These are phyloP conservation scores for Strobilomyces echinocephalus DNA, from an alignment of 768 basidiomycete genomes.

Conservation along the genomic window DNA sequence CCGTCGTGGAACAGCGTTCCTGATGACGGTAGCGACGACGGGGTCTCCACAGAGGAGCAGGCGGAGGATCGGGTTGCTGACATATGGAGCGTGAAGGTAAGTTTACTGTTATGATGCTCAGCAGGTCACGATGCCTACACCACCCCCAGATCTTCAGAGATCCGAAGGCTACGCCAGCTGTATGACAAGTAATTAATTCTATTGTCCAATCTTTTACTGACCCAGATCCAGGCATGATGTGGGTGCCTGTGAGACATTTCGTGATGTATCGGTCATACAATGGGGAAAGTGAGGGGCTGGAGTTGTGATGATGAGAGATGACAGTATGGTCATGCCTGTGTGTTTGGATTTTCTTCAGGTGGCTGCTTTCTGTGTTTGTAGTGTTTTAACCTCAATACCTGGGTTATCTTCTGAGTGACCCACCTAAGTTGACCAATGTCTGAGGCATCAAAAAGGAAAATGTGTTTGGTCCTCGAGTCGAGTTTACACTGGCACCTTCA, in stretches of 20 bases:
- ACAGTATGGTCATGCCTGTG: too few relatives aligned
- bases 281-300: not conserved
- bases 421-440: too few relatives aligned
- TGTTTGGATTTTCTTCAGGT: too few relatives aligned
- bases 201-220: constrained; percentile 5
- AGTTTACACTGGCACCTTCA: too few relatives aligned
- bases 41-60: constrained; percentile 32
- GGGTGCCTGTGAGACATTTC: constrained; percentile 9
- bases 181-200: constrained; percentile 25
- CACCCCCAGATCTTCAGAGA: constrained; percentile 41
- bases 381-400: too few relatives aligned
- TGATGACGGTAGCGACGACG: constrained; percentile 33
- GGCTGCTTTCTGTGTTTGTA: too few relatives aligned
- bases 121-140: not conserved
- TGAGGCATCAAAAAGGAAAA: too few relatives aligned
- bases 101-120: constrained; percentile 8
- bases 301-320: too few relatives aligned
- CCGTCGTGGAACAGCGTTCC: constrained; percentile 34
- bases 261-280: constrained; percentile 14
- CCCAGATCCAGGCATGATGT: constrained; percentile 20
- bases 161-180: constrained; percentile 30
- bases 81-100: constrained; percentile 74
- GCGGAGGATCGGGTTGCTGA: constrained; percentile 53
- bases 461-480: too few relatives aligned
- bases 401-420: too few relatives aligned